Conservation (phyloP, 1,284 basidiomycete species). For the Gomphus sp. region DNA sequence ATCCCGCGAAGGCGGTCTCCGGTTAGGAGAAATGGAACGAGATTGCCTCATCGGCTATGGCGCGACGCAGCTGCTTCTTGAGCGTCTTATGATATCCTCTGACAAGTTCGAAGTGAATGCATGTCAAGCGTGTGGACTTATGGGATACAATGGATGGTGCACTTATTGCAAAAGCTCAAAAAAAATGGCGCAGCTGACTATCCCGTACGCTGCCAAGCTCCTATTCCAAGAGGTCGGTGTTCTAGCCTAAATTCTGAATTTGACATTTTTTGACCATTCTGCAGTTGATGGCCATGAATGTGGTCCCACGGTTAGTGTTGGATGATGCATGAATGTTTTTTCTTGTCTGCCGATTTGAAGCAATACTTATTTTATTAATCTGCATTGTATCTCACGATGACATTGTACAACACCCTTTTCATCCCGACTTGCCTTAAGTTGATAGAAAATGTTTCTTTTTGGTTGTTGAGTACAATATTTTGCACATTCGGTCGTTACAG, state of each 20-base stretch:
- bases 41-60: constrained; percentile 96
- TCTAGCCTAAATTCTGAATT: neutral
- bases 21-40: constrained; percentile 98
- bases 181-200: constrained; percentile 92
- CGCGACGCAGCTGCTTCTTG: constrained; percentile 91
- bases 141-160: constrained; percentile 97
- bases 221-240: constrained; percentile 87
- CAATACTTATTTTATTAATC: neutral
- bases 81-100: constrained; percentile 96
- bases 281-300: constrained; percentile 91
- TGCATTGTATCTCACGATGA: neutral
- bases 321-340: constrained; percentile 51
- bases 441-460: no score
- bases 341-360: neutral
- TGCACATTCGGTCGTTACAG: no score
- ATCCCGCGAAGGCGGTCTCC: constrained; percentile 93
- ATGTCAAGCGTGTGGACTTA: constrained; percentile 89
- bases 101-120: constrained; percentile 97
- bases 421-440: no score
- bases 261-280: neutral
- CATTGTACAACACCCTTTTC: neutral
- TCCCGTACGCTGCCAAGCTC: constrained; percentile 96
- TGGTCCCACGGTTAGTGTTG: constrained; percentile 77
- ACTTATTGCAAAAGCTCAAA: constrained; percentile 95
- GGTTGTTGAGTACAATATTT: no score